Evolutionary conservation across 2,329 filamentous ascomycete genomes (phyloP).

Genomic region (Dendrostoma leiphaemia): DNA sequence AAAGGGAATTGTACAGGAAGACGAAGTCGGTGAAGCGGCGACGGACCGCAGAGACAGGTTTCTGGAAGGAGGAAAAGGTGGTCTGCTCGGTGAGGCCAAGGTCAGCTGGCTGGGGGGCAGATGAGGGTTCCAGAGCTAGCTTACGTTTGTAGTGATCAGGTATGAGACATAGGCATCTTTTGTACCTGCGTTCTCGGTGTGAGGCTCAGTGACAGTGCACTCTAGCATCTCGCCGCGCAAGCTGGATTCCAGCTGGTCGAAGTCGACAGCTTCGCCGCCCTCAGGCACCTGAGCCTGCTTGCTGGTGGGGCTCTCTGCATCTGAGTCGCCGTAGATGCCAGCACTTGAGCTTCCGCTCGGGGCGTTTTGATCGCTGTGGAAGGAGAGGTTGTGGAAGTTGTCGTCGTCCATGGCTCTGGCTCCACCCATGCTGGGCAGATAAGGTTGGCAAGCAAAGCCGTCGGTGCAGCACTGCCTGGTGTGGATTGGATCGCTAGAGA

Average conservation of each 20-base stretch:
- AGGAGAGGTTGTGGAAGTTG: conserved; percentile 80
- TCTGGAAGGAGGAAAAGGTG: conserved; percentile 90
- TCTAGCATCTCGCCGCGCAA: conserved; percentile 75
- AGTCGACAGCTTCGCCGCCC: conserved; percentile 45
- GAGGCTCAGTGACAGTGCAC: conserved; percentile 76
- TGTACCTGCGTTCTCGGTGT: conserved; percentile 94
- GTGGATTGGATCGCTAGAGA: not conserved
- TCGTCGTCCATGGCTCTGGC: conserved; percentile 49
- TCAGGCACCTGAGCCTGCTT: conserved; percentile 32
- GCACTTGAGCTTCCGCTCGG: conserved; percentile 30
- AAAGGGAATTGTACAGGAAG: conserved; percentile 89
- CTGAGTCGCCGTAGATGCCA: conserved; percentile 20
- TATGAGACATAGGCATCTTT: conserved; percentile 98
- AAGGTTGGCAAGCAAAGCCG: not conserved
- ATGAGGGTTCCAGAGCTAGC: conserved; percentile 12
- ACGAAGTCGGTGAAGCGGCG: conserved; percentile 97
- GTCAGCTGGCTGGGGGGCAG: conserved; percentile 1
- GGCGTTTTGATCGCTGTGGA: conserved; percentile 63
- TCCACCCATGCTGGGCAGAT: conserved; percentile 28
- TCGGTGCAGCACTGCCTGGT: not conserved
- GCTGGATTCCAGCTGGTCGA: conserved; percentile 56
- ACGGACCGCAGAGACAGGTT: conserved; percentile 73
- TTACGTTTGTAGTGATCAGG: conserved; percentile 83
- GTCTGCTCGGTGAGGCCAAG: conserved; percentile 56
- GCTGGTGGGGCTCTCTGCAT: conserved; percentile 29